These are phyloP conservation scores for Pisolithus orientalis DNA, from an alignment of 768 basidiomycete species.

Conservation along the genomic window DNA sequence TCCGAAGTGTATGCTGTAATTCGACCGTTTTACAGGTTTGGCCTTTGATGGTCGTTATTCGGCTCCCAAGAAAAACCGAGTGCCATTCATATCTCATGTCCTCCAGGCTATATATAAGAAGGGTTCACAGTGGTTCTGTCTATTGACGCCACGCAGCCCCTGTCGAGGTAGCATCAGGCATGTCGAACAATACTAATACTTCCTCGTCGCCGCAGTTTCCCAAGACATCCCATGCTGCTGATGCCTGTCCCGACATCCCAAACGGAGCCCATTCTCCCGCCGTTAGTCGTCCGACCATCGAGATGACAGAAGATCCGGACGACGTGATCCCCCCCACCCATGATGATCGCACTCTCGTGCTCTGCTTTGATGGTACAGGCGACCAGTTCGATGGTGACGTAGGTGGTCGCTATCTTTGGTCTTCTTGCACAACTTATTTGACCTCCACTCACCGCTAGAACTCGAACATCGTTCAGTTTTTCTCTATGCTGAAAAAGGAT, in stretches of 20 bases:
- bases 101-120: not conserved
- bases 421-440: not conserved
- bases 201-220: constrained; percentile 1
- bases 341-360: constrained; percentile 48
- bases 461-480: constrained; percentile 65
- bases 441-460: constrained; percentile 36
- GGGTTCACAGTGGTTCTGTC: not conserved
- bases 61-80: no score
- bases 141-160: not conserved
- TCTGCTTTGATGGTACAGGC: constrained; percentile 62
- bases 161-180: not conserved
- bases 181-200: constrained; percentile 3
- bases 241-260: not conserved
- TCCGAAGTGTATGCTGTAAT: no score
- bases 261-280: not conserved
- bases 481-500: constrained; percentile 66
- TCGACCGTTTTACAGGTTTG: no score
- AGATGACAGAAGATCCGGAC: constrained; percentile 11
- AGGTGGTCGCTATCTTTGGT: constrained; percentile 10
- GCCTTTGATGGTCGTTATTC: no score
- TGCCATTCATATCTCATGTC: no score
- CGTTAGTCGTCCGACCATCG: not conserved
- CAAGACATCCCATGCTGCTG: constrained; percentile 4
- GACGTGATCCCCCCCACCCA: constrained; percentile 39
- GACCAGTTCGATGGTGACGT: constrained; percentile 67